Evolutionary conservation across 2,329 filamentous ascomycete species (phyloP), one percentile per base, ranked within the genome.

Genomic region (Cytospora chrysosperma): DNA sequence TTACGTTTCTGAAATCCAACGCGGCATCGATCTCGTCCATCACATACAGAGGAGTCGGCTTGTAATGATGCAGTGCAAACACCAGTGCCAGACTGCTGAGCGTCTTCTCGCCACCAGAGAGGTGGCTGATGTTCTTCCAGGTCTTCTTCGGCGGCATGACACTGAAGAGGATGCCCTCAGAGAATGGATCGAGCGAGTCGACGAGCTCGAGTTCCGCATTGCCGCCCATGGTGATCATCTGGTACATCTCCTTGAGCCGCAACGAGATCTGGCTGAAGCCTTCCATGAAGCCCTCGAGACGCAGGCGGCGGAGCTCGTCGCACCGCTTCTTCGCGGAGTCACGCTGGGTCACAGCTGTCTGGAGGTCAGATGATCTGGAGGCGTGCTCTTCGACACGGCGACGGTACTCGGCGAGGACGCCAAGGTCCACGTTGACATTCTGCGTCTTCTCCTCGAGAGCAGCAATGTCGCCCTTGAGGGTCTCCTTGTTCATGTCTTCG

Each of bases 21-120:
- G 95, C 95, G 26, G 95, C 95, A 77, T 99, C 95, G 75, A 99
- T 99, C 80, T 99, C 95, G 78, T 99, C 95, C 95, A 99, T 99
- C 71, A 99, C 95, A 76, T 99, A 99, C 67, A 99, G 78, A 59
- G 95, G 95, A 66, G 95, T 99, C 12, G 95, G 95, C 80, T 96
- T 96, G 77, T 97, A 99, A 74, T 98, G 94, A 77, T 99, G 95
- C 71, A 99, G 78, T 32, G 95, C 95, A 81, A 99, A 99, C n/a
- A 99, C 95, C 63, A 99, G 80, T 26, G 95, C 95, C 77, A 99
- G 78, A 76, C 90, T 94, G 69, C 91, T 95, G 67, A 99, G 79
- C 43, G 95, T 99, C 86, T 99, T 99, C 79, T 99, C 95, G 67
- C 95, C 95, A 81, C 95, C 95, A 34, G 90, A 94, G 70, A 99